phyloP scores from a whole-genome alignment of 2,329 filamentous ascomycete species.

The Neofusicoccum sp. region DNA sequence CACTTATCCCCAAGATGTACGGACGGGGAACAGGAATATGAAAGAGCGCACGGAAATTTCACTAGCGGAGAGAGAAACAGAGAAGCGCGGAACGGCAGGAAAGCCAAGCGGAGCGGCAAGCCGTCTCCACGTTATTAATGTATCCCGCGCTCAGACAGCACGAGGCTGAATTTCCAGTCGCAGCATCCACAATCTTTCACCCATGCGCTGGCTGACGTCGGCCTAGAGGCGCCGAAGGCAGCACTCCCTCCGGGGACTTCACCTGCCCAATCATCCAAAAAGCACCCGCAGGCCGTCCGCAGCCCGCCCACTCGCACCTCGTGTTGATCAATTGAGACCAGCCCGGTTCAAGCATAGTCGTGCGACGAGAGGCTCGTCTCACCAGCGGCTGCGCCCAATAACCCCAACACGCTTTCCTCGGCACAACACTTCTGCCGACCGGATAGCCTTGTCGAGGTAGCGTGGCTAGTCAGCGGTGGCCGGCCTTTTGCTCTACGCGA shows the following conservation, averaged over 20 bases:
- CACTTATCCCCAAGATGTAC: too few relatives aligned
- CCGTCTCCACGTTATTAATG: not conserved
- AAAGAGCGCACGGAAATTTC: not conserved
- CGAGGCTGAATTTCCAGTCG: constrained; percentile 4
- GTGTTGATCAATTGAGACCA: not conserved
- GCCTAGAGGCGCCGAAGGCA: constrained; percentile 1
- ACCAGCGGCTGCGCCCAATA: not conserved
- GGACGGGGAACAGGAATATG: not conserved
- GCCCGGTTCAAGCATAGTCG: not conserved
- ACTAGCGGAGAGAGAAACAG: constrained; percentile 1
- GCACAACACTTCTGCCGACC: not conserved
- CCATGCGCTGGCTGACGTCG: constrained; percentile 1
- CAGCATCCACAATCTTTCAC: constrained; percentile 19
- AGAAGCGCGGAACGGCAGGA: constrained; percentile 11
- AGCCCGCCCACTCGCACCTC: not conserved
- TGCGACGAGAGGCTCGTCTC: not conserved
- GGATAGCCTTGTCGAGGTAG: not conserved
- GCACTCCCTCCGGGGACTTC: not conserved
- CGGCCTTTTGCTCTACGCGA: not conserved
- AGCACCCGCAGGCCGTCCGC: not conserved
- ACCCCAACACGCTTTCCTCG: not conserved
- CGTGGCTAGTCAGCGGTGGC: not conserved
- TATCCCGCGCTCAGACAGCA: not conserved
- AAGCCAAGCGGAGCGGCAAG: constrained; percentile 20
- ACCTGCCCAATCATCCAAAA: not conserved